Evolutionary conservation across 768 basidiomycete genomes (phyloP).

Genomic region (Amanita rimosa): DNA sequence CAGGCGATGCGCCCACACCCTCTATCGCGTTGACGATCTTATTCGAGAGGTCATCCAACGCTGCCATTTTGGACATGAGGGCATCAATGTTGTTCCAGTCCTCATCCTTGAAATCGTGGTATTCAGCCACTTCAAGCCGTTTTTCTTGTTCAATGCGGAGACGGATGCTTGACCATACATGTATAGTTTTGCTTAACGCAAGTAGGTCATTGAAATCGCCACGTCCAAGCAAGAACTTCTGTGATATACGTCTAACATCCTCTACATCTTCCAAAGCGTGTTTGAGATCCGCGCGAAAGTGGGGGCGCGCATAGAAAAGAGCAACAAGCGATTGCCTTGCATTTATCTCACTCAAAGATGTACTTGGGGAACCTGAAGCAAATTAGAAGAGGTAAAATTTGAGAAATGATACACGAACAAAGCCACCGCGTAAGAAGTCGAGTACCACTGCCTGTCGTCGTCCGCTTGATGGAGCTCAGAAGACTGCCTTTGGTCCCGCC

Average conservation of each 20-base stretch:
- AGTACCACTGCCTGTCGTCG: slow-evolving; percentile 66
- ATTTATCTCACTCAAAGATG: slow-evolving; percentile 60
- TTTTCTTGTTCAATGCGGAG: slow-evolving; percentile 46
- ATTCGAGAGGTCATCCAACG: slow-evolving; percentile 39
- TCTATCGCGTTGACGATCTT: slow-evolving; percentile 44
- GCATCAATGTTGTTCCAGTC: slow-evolving; percentile 50
- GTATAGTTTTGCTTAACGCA: slow-evolving; percentile 51
- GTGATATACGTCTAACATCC: slow-evolving; percentile 67
- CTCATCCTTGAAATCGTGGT: slow-evolving; percentile 12
- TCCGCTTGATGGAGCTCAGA: slow-evolving; percentile 64
- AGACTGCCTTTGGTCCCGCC: slow-evolving; percentile 67
- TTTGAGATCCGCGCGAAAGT: slow-evolving; percentile 55
- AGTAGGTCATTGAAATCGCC: slow-evolving; percentile 58
- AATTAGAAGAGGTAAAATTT: slow-evolving; percentile 6
- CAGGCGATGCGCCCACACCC: slow-evolving; percentile 1
- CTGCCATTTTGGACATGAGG: slow-evolving; percentile 39
- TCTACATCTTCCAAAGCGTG: slow-evolving; percentile 45
- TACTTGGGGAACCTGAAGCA: slow-evolving; percentile 70
- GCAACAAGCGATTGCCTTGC: slow-evolving; percentile 69
- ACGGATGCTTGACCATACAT: slow-evolving; percentile 43
- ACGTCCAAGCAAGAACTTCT: slow-evolving; percentile 60
- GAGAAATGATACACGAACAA: slow-evolving; percentile 42
- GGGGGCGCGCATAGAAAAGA: slow-evolving; percentile 48
- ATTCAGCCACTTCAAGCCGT: slow-evolving; percentile 31
- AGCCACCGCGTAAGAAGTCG: slow-evolving; percentile 68